Conservation (phyloP, 2,329 filamentous ascomycete species). For the Fusarium sp. region DNA sequence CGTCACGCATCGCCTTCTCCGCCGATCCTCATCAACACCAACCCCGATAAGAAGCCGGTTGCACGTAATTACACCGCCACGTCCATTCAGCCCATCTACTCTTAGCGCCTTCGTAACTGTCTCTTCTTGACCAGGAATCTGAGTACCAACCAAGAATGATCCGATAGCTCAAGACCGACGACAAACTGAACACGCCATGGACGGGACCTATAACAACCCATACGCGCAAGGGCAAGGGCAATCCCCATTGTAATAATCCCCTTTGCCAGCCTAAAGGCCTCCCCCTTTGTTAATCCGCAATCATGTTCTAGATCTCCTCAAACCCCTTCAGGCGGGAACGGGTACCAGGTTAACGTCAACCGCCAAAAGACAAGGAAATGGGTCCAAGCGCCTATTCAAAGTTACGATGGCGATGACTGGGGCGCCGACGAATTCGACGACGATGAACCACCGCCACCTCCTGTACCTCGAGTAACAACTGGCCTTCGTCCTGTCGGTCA, state of each 20-base stretch:
- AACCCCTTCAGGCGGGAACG: constrained; percentile 46
- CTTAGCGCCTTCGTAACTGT: constrained; percentile 12
- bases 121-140: constrained; percentile 5
- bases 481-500: constrained; percentile 44
- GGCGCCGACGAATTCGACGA: constrained; percentile 75
- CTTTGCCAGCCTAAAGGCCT: background rate
- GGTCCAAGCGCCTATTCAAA: constrained; percentile 86
- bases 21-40: constrained; percentile 29
- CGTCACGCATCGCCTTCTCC: constrained; percentile 13
- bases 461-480: constrained; percentile 43
- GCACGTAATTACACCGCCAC: constrained; percentile 22
- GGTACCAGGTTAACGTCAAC: constrained; percentile 85
- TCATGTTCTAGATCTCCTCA: constrained; percentile 42
- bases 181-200: constrained; percentile 41
- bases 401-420: constrained; percentile 95
- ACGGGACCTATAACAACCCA: constrained; percentile 45
- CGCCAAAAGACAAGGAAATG: constrained; percentile 93
- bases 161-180: constrained; percentile 30
- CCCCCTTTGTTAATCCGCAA: constrained; percentile 21
- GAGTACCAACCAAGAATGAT: constrained; percentile 37
- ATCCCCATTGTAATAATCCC: constrained; percentile 40
- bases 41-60: constrained; percentile 25
- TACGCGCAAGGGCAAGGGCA: constrained; percentile 44
- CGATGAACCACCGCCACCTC: constrained; percentile 57
- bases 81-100: constrained; percentile 8